Evolutionary conservation across 352 stramenopile genomes (phyloP), one percentile per base, ranked within the genome.

Genomic region (Phytophthora pini): DNA sequence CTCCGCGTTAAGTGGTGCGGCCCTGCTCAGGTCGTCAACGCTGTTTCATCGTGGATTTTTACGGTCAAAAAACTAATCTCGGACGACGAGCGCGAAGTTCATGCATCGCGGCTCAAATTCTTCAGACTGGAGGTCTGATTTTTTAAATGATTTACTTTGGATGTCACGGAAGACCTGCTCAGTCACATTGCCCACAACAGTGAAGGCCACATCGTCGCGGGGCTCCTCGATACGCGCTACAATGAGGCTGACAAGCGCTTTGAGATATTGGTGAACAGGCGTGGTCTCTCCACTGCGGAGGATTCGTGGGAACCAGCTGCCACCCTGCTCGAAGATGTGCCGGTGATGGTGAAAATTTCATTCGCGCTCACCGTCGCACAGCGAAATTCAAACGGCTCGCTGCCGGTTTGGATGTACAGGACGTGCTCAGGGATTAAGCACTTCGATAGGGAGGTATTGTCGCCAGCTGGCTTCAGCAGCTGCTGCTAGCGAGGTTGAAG

Each of bases 1-100:
- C 40, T 61, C 2, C 31, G 34, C 1, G 60, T 62, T 4, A 64
- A 70, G 17, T 74, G 66, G 61, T 68, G 46, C 32, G 60, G 66
- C 6, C 53, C 59, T 5, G 60, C 44, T 55, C 45, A 61, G 24
- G 59, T 61, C 1, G 31, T 43, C 2, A 12, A 41, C 1, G 44
- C 56, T 8, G 36, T 63, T 17, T 67, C 52, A n/a, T 36, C 70
- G 2, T 74, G 66, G 61, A 49, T n/a, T 70, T 40, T 70, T 55
- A 31, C 56, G 24, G 49, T 74, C 7, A 12, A 60, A 7, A 60
- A 67, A 40, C 26, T 56, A 3, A 27, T 47, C n/a, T 31, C 41
- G 11, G 41, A 20, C 5, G 41, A 47, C 17, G 1, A 60, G 45
- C 11, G 41, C 20, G 41, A 47, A 47, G 41, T 47, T 4, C 41